A percentile compares a stretch with the other conserved stretches of the same genome.
Evolutionary conservation across 2,329 filamentous ascomycete species (phyloP).

Genomic region (Botrytis aclada): DNA sequence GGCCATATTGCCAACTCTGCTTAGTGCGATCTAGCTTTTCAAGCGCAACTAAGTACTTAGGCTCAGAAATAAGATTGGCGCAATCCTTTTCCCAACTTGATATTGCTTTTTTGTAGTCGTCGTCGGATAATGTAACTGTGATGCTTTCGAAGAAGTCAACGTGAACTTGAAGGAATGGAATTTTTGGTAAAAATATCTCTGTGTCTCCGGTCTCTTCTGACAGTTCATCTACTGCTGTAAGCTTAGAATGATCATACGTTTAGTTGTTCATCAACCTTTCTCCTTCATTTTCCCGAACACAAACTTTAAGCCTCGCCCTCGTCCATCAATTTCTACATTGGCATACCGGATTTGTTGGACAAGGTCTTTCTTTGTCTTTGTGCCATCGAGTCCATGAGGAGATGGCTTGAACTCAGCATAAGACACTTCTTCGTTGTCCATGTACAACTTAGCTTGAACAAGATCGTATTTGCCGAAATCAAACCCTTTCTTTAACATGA

Average conservation of each 20-base stretch:
- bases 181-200: background rate
- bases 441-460: background rate
- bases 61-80: background rate
- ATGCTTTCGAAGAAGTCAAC: background rate
- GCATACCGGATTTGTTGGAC: background rate
- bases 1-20: background rate
- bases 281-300: background rate
- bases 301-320: background rate
- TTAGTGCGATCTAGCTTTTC: background rate
- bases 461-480: background rate
- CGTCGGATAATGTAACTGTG: background rate
- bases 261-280: background rate
- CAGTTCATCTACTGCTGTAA: background rate
- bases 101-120: background rate
- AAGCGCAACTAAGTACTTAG: background rate
- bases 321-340: background rate
- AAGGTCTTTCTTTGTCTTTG: background rate
- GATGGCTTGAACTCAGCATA: no score
- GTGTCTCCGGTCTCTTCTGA: background rate
- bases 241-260: background rate
- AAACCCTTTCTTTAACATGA: constrained; percentile 17
- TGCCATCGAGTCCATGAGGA: no score
- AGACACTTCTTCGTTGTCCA: no score
- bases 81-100: background rate
- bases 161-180: background rate